Percentiles rank a stretch among this genome's conserved stretches.
Conservation (phyloP, 177 flowering plant species). For the Vitis hybrid region DNA sequence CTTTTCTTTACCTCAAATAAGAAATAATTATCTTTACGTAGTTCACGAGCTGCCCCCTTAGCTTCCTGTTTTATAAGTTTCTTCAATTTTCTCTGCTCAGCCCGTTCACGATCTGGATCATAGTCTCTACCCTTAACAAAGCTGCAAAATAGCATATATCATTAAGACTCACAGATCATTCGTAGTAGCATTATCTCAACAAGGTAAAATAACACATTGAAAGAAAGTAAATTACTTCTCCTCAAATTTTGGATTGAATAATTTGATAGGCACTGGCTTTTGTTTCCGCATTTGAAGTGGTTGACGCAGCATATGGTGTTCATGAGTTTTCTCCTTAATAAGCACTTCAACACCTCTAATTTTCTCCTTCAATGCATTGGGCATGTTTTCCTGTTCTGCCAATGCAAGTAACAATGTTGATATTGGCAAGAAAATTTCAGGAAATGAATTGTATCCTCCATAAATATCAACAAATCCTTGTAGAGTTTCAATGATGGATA, state of each 20-base stretch:
- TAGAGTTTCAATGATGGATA: constrained; percentile 55
- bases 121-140: constrained; percentile 96
- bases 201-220: background rate
- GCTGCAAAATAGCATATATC: constrained; percentile 41
- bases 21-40: constrained; percentile 85
- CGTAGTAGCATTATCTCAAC: background rate
- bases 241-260: constrained; percentile 79
- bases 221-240: constrained; percentile 56
- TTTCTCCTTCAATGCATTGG: constrained; percentile 42
- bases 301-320: constrained; percentile 52
- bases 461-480: constrained; percentile 57
- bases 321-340: constrained; percentile 50
- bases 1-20: constrained; percentile 60
- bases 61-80: constrained; percentile 60
- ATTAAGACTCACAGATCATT: background rate
- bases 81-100: constrained; percentile 69
- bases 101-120: constrained; percentile 89
- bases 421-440: constrained; percentile 77
- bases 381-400: constrained; percentile 49
- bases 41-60: constrained; percentile 87
- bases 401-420: constrained; percentile 50
- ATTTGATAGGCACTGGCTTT: constrained; percentile 72
- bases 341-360: constrained; percentile 45
- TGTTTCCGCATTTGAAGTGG: constrained; percentile 86
- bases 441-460: constrained; percentile 66